These are phyloP conservation scores for rapeseed (Brassica napus) DNA, from an alignment of 345 rosid genomes.

Conservation along the genomic window Da-Ae NC_063439.1:17573501-17574000, in stretches of 20 bases:
- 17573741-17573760: neutral
- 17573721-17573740: neutral
- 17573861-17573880: constrained; percentile 15
- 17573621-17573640: constrained; percentile 42
- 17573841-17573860: constrained; percentile 18
- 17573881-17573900: constrained; percentile 21
- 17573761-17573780: neutral
- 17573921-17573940: constrained; percentile 33
- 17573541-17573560: constrained; percentile 45
- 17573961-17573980: constrained; percentile 24
- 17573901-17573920: constrained; percentile 40
- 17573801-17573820: neutral
- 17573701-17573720: neutral
- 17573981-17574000: constrained; percentile 25
- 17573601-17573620: constrained; percentile 37
- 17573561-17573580: constrained; percentile 43
- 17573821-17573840: constrained; percentile 11
- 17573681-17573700: neutral
- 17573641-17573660: neutral
- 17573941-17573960: constrained; percentile 25
- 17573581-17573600: constrained; percentile 46
- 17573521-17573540: constrained; percentile 50
- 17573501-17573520: constrained; percentile 85
- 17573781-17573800: constrained; percentile 3
- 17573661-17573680: constrained; percentile 26